These are phyloP conservation scores for Orbilia javanica DNA, from an alignment of 2,329 filamentous ascomycete genomes.

Conservation along the genomic window DNA sequence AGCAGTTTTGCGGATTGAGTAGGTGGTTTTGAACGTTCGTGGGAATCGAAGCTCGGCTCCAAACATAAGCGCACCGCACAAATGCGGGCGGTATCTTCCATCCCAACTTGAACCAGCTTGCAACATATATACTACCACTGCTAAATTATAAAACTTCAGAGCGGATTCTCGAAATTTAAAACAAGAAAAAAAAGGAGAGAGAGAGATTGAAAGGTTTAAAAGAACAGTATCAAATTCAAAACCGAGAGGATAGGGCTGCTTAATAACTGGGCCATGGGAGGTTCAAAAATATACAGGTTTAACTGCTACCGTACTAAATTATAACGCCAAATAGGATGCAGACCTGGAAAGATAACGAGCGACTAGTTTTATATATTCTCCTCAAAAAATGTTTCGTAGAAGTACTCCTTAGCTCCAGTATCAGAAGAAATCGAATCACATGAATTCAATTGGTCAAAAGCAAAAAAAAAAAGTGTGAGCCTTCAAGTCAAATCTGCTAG, in stretches of 20 bases:
- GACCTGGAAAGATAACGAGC: slow-evolving; percentile 16
- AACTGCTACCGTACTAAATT: no score
- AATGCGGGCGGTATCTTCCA: not conserved
- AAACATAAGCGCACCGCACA: not conserved
- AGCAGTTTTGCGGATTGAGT: not conserved
- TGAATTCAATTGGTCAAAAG: not conserved
- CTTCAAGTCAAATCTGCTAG: not conserved
- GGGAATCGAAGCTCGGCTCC: not conserved
- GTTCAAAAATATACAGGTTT: no score
- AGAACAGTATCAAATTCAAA: no score
- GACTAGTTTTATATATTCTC: slow-evolving; percentile 36
- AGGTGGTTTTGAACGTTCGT: not conserved
- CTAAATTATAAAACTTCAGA: no score
- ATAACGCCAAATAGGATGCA: no score
- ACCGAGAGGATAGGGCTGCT: no score
- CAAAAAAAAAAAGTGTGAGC: no score
- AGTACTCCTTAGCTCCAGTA: slow-evolving; percentile 1
- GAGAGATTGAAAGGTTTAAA: no score
- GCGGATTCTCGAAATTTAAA: no score
- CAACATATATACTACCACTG: not conserved
- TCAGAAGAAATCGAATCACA: slow-evolving; percentile 8
- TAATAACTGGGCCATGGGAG: no score
- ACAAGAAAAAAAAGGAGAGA: no score
- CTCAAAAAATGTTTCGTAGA: not conserved
- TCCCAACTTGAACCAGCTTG: not conserved